These are phyloP conservation scores for Aspergillus hancockii DNA, from an alignment of 495 filamentous ascomycete genomes.

Conservation along the genomic window DNA sequence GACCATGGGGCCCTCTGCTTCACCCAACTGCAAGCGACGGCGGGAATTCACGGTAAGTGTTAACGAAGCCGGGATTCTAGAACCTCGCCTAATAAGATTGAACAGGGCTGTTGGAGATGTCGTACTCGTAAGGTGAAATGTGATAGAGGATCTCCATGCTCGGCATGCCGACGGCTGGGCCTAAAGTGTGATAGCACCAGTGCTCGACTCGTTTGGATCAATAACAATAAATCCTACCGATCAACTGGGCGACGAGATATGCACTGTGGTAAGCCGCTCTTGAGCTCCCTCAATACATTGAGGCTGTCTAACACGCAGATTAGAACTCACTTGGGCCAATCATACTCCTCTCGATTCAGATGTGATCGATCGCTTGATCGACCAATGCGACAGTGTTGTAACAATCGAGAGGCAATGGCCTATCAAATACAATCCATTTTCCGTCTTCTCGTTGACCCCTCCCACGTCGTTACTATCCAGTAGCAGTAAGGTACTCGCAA, in stretches of 20 bases:
- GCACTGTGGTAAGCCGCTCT: slow-evolving; percentile 13
- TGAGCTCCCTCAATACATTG: background rate
- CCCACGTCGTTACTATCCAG: slow-evolving; percentile 9
- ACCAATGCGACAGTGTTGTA: slow-evolving; percentile 2
- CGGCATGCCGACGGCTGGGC: background rate
- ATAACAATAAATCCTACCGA: slow-evolving; percentile 11
- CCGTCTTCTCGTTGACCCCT: background rate
- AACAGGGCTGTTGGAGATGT: slow-evolving; percentile 7
- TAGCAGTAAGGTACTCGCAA: slow-evolving; percentile 6
- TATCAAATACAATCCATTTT: slow-evolving; percentile 10
- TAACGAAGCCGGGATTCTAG: background rate
- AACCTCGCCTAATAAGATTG: background rate
- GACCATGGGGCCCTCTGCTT: background rate
- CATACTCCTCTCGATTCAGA: slow-evolving; percentile 12
- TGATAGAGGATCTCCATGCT: background rate
- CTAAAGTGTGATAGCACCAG: slow-evolving; percentile 11
- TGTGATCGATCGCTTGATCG: slow-evolving; percentile 11
- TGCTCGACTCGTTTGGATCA: slow-evolving; percentile 14
- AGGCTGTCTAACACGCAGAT: background rate
- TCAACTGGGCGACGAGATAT: slow-evolving; percentile 16
- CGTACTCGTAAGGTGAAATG: slow-evolving; percentile 5
- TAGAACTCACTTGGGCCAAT: slow-evolving; percentile 13
- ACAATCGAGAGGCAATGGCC: slow-evolving; percentile 3
- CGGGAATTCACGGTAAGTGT: background rate
- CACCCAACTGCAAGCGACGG: no score